Evolutionary conservation across 2,329 filamentous ascomycete species (phyloP).

Genomic region (Plectosphaerella sp.): DNA sequence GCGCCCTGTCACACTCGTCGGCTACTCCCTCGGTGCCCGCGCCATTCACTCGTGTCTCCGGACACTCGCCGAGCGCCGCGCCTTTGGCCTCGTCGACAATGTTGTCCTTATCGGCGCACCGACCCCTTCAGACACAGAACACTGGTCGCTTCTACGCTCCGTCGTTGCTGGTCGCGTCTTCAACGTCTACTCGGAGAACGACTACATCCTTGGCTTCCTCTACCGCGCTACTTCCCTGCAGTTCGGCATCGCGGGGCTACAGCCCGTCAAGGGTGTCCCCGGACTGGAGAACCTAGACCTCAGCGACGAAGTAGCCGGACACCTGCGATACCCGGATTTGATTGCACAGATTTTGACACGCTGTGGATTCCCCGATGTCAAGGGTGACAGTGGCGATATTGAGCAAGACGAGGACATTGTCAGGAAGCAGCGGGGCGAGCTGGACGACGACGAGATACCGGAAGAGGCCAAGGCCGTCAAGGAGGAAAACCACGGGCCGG

Average conservation of each 20-base stretch:
- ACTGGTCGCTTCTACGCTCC: slow-evolving; percentile 73
- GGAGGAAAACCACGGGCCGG: not conserved
- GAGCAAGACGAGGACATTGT: slow-evolving; percentile 43
- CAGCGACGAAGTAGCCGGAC: slow-evolving; percentile 47
- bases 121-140: slow-evolving; percentile 62
- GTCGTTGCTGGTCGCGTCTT: slow-evolving; percentile 79
- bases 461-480: not conserved
- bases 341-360: slow-evolving; percentile 46
- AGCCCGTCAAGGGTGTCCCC: slow-evolving; percentile 63
- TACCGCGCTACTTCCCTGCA: slow-evolving; percentile 82
- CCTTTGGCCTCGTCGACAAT: slow-evolving; percentile 80
- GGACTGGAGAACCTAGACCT: slow-evolving; percentile 58
- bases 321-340: slow-evolving; percentile 47
- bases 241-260: slow-evolving; percentile 77
- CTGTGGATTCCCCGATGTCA: slow-evolving; percentile 46
- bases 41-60: slow-evolving; percentile 81
- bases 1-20: slow-evolving; percentile 73
- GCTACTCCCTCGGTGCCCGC: slow-evolving; percentile 76
- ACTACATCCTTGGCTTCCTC: slow-evolving; percentile 81
- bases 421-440: slow-evolving; percentile 22
- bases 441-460: not conserved
- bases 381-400: slow-evolving; percentile 37
- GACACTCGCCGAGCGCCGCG: slow-evolving; percentile 69
- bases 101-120: slow-evolving; percentile 81
- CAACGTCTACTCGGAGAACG: slow-evolving; percentile 84